These are phyloP conservation scores for Pichia pseudocactophila DNA, from an alignment of 805 yeast species.

Conservation along the genomic window DNA sequence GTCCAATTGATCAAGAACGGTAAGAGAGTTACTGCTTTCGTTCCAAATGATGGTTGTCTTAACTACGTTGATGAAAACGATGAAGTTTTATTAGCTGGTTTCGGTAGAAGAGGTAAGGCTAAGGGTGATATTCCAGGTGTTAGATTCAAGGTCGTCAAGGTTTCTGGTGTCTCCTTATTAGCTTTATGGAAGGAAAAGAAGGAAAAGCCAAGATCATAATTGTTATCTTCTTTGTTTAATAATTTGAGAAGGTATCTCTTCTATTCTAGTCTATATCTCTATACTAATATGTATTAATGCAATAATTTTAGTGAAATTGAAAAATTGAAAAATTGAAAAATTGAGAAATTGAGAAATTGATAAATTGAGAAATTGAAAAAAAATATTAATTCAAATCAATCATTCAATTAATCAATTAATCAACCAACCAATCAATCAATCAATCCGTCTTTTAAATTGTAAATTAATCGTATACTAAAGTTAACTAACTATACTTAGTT, in stretches of 20 bases:
- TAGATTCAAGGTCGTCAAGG: constrained; percentile 99
- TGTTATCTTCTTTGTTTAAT: neutral
- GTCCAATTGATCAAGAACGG: constrained; percentile 99
- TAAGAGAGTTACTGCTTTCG: constrained; percentile 99
- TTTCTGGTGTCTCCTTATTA: constrained; percentile 98
- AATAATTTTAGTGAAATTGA: neutral
- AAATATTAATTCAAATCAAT: too few relatives aligned
- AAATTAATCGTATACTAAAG: too few relatives aligned
- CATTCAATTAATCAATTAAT: too few relatives aligned
- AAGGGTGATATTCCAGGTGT: constrained; percentile 99
- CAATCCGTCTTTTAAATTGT: too few relatives aligned
- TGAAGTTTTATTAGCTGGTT: constrained; percentile 99
- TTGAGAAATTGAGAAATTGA: too few relatives aligned
- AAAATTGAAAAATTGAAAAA: neutral
- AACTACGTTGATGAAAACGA: constrained; percentile 99
- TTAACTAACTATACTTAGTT: neutral
- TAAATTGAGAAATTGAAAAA: too few relatives aligned
- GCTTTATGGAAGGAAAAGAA: constrained; percentile 99
- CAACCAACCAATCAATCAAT: too few relatives aligned
- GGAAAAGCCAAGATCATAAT: constrained; percentile 99
- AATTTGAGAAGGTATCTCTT: too few relatives aligned
- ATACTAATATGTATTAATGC: neutral
- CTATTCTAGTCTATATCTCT: too few relatives aligned
- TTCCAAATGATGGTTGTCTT: constrained; percentile 99
- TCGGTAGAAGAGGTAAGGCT: constrained; percentile 99